Evolutionary conservation across 371 early-diverging fungal species (phyloP), one percentile per base, ranked within the genome.

Genomic region (Lichtheimia corymbifera): DNA sequence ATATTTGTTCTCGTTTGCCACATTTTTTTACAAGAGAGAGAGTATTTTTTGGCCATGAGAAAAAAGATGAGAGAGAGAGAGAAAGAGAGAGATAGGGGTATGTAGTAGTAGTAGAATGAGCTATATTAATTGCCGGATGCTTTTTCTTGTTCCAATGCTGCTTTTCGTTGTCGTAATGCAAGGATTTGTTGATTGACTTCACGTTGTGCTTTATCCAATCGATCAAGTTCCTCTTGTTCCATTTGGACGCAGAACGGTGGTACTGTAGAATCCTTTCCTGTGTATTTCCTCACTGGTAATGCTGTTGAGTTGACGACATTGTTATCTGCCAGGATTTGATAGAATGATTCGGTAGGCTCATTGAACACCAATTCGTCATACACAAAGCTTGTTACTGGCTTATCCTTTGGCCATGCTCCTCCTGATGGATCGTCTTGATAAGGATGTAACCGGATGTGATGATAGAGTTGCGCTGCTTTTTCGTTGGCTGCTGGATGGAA

Each of bases 341-440:
- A 89, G 61, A 93, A 83, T n/a, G 86, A 82, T 62, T 94, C 94
- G 2, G 90, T 88, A 0, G 96, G 96, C 65, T 93, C 93, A 64
- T 92, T 92, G 67, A 96, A 95, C 3, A 95, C 92, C 35, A 94
- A 64, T 70, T 93, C 94, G 56, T 93, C 94, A 61, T 93, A 93
- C 22, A 82, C 70, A 63, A 89, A 86, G 62, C 89, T 90, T 59
- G 83, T 77, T 0, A 92, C 91, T 1, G 90, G 88, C 59, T 89
- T 90, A 28, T 88, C 87, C 60, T 89, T 89, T 6, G 89, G 88
- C 90, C 89, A 86, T 14, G 80, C 74, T 42, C 80, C 77, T 5
- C 84, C 85, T n/a, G 74, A 69, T 6, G 80, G 71, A 62, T 86
- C 86, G 42, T 88, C 91, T 64, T 87, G 89, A 55, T 83, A 84